These are phyloP conservation scores for Phytophthora vignae DNA, from an alignment of 352 stramenopile species.

Conservation along the genomic window DNA sequence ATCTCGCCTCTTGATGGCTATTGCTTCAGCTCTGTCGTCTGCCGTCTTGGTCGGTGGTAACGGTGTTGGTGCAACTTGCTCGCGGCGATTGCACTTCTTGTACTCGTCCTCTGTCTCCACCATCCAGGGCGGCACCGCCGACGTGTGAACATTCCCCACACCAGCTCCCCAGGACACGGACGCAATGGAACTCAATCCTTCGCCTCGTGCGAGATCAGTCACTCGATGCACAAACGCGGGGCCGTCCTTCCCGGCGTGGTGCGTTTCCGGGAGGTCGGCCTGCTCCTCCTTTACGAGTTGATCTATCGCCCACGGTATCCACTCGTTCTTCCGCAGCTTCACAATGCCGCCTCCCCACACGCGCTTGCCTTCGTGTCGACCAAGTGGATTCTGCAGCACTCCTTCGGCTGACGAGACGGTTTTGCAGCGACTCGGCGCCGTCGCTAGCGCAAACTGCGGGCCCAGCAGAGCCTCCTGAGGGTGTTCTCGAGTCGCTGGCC, in stretches of 20 bases:
- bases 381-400: constrained; percentile 61
- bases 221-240: constrained; percentile 45
- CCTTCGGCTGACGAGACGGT: constrained; percentile 46
- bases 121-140: constrained; percentile 78
- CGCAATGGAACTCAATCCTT: constrained; percentile 54
- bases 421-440: constrained; percentile 13
- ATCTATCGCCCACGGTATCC: constrained; percentile 69
- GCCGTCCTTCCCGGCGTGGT: constrained; percentile 12
- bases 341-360: constrained; percentile 78
- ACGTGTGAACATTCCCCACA: constrained; percentile 73
- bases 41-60: not conserved
- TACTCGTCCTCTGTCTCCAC: constrained; percentile 77
- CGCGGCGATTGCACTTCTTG: constrained; percentile 56
- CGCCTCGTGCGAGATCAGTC: constrained; percentile 53
- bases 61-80: constrained; percentile 7
- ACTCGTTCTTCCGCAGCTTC: constrained; percentile 59
- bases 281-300: constrained; percentile 58
- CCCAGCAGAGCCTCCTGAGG: constrained; percentile 15
- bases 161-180: constrained; percentile 46
- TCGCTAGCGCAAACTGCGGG: constrained; percentile 6
- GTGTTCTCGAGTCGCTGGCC: constrained; percentile 10
- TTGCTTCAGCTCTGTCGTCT: constrained; percentile 15
- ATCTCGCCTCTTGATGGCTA: constrained; percentile 27
- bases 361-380: constrained; percentile 53
- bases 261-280: constrained; percentile 15